A percentile compares a stretch with the other conserved stretches of the same genome.
Conservation (phyloP, 345 rosid genomes). For the Atalantia buxifolia region DNA sequence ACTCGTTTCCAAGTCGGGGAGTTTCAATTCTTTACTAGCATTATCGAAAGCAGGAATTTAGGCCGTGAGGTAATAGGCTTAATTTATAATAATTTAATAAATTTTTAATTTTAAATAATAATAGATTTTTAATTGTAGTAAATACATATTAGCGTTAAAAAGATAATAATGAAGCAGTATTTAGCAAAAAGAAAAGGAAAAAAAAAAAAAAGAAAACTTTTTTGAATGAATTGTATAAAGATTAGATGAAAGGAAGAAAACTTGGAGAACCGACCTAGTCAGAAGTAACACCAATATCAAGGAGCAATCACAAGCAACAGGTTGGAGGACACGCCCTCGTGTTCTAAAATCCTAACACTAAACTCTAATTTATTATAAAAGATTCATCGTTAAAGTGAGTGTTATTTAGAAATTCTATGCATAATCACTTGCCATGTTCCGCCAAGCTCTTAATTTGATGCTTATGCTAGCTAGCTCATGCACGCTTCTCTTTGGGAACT, state of each 20-base stretch:
- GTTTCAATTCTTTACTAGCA: no score
- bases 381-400: neutral
- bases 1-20: no score
- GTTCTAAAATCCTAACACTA: constrained; percentile 9
- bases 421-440: constrained; percentile 35
- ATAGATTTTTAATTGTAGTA: no score
- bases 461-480: constrained; percentile 7
- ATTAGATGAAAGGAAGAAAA: neutral
- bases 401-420: constrained; percentile 29
- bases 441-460: constrained; percentile 34
- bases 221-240: neutral
- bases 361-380: neutral
- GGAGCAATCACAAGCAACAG: constrained; percentile 17
- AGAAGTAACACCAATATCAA: constrained; percentile 15
- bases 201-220: no score
- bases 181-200: no score
- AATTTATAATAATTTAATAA: no score
- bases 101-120: no score
- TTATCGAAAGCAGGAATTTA: no score
- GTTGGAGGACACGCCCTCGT: constrained; percentile 26
- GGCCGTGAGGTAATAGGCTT: no score
- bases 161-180: no score
- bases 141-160: no score
- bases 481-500: constrained; percentile 27
- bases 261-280: constrained; percentile 1